Evolutionary conservation across 495 filamentous ascomycete genomes (phyloP), one percentile per base, ranked within the genome.

Genomic region (Tuber microsphaerosporum): DNA sequence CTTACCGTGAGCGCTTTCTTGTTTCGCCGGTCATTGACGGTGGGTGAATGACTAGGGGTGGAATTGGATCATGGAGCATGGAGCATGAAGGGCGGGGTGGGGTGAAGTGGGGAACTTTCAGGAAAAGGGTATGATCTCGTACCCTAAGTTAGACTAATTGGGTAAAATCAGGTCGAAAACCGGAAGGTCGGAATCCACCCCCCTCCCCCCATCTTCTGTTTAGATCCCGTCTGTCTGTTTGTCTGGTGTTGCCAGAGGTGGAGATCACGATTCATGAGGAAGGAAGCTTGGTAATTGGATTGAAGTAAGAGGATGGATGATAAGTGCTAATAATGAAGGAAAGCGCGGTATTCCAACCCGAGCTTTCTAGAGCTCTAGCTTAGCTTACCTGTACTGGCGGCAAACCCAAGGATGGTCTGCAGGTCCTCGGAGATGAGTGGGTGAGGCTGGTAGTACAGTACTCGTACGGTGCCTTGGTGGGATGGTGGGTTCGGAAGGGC

Each of bases 301-400:
- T 65, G 56, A 65, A 65, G 56, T 65, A 65, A 65, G 56, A 65
- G 17, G 56, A 65, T 65, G 56, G 26, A 31, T 17, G 56, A 65
- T 65, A 65, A 65, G 56, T 65, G 56, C n/a, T 31, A 31, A 31
- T 65, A 31, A 16, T 31, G n/a, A 31, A 65, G 56, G 10, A 31
- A 65, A 17, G 7, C 56, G 20, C n/a, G 48, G 48, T 51, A 31
- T 65, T 65, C 56, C 56, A 65, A 31, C 9, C 56, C 6, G n/a
- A 31, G 56, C 56, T 65, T 65, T 26, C 26, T 17, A 14, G n/a
- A 65, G 56, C 56, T 65, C 56, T 65, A 65, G n/a, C 56, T 31
- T 31, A 65, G 26, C 26, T 65, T 31, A 65, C n/a, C 26, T 65
- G 12, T 56, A 31, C 26, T 31, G 3, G 56, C 14, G 6, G n/a